A percentile compares a stretch with the other conserved stretches of the same genome.
Conservation (phyloP, 169 alveolate genomes). For the Cryptosporidium sp. region DNA sequence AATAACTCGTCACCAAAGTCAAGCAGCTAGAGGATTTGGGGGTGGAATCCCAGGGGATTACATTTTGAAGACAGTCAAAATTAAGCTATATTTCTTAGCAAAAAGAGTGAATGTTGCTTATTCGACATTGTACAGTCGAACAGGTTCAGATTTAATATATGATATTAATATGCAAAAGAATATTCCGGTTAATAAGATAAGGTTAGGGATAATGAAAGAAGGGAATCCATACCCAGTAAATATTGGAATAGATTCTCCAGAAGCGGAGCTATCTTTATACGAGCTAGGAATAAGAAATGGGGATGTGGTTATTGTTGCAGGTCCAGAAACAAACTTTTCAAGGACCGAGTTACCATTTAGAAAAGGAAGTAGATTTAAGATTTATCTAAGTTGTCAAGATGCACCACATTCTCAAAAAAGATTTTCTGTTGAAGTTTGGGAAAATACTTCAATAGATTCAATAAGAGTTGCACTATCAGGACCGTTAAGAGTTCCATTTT, state of each 20-base stretch:
- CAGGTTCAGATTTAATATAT: constrained; percentile 60
- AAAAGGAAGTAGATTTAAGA: constrained; percentile 54
- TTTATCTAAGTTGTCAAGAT: constrained; percentile 56
- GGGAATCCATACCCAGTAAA: constrained; percentile 47
- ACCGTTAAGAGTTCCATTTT: constrained; percentile 60
- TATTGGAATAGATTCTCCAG: constrained; percentile 68
- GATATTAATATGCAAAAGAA: constrained; percentile 63
- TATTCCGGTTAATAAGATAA: constrained; percentile 40
- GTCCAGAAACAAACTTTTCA: constrained; percentile 69
- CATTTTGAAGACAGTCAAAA: constrained; percentile 52
- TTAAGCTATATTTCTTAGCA: constrained; percentile 52
- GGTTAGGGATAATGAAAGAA: constrained; percentile 51
- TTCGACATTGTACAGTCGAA: constrained; percentile 50
- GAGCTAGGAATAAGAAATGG: constrained; percentile 64
- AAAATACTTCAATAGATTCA: constrained; percentile 68
- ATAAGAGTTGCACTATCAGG: constrained; percentile 59
- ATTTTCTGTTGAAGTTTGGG: constrained; percentile 71
- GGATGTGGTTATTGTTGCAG: constrained; percentile 67
- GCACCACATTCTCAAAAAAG: constrained; percentile 70
- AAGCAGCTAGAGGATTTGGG: neutral
- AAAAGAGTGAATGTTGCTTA: constrained; percentile 67
- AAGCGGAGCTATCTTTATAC: constrained; percentile 55
- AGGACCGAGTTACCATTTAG: constrained; percentile 63
- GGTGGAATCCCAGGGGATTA: constrained; percentile 68
- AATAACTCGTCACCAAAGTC: neutral